Base-by-base conservation (phyloP, 805 yeast genomes). In the Yarrowia osloensis region DNA sequence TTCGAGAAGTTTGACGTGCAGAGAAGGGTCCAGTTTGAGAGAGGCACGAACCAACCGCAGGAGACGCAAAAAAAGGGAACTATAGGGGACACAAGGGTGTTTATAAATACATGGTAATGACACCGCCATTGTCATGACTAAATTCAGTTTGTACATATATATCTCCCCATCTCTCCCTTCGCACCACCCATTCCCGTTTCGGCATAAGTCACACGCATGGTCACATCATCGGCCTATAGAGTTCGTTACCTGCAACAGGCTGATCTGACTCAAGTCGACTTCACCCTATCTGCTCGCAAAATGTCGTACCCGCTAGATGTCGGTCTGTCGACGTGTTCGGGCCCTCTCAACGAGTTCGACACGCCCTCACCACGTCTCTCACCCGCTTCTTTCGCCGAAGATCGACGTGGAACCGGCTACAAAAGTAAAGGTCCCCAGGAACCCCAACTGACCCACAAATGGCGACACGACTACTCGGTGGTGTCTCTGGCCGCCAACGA, bases 391-490 rank as follows among this genome's bases (percentile, higher is more conserved):
- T 28, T 40, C 3, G 67, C 50, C 37, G 68, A 66, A 28, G 65
- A 59, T 11, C 39, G 67, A 22, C 55, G 67, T 2, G 24, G 44
- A 17, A 26, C 42, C 15, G 68, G 68, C 31, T 33, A 47, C 44
- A 59, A 59, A 19, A 57, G 42, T 11, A 37, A 29, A 19, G 54
- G 50, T 0, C 40, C 40, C 9, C 47, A 49, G 28, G 54, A 61
- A 28, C 70, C 72, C 11, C 68, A 42, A 13, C 73, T 84, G 37
- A 76, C 88, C 1, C 97, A 94, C 75, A 81, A 84, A 72, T 94
- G 98, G 98, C 82, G 84, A 29, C 87, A 86, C 69, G 78, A 82
- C 1, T 86, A 85, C 71, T 88, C 96, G 0, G 87, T 93, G 19
- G 82, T 95, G 8, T 88, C 96, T 4, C 73, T 80, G 24, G 80